Conservation (phyloP, 495 filamentous ascomycete species). For the Penicillium soppii region DNA sequence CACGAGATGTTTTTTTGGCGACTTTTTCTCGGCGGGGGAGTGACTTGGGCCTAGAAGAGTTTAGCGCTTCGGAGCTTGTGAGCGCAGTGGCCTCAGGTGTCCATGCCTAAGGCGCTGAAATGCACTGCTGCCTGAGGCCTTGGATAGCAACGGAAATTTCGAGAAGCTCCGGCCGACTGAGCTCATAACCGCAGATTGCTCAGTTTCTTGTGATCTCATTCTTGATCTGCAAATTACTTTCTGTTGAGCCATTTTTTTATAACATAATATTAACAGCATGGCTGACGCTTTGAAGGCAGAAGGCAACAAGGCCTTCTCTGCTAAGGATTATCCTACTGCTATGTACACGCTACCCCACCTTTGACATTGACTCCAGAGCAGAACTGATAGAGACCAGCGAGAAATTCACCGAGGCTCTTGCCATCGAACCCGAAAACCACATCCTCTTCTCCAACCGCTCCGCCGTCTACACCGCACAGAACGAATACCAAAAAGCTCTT, state of each 20-base stretch:
- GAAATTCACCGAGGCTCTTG: constrained; percentile 92
- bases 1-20: constrained; percentile 33
- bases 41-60: constrained; percentile 17
- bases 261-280: constrained; percentile 33
- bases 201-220: constrained; percentile 2
- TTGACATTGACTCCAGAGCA: constrained; percentile 11
- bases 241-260: constrained; percentile 3
- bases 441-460: constrained; percentile 98
- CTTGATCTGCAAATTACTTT: constrained; percentile 5
- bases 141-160: constrained; percentile 44
- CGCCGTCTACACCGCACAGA: constrained; percentile 89
- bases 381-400: constrained; percentile 54
- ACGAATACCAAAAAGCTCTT: constrained; percentile 79
- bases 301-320: constrained; percentile 96
- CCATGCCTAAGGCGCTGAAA: not conserved
- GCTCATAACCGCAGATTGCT: constrained; percentile 20
- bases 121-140: not conserved
- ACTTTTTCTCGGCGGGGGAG: constrained; percentile 31
- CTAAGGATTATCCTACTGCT: constrained; percentile 93
- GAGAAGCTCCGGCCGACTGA: constrained; percentile 39
- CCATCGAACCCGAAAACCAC: constrained; percentile 84
- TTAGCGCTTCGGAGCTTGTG: constrained; percentile 30
- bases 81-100: constrained; percentile 30
- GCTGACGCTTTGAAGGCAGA: constrained; percentile 79
- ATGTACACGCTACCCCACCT: constrained; percentile 65